Base-by-base conservation (phyloP, 169 alveolate genomes). In the Cryptosporidium baileyi region DNA sequence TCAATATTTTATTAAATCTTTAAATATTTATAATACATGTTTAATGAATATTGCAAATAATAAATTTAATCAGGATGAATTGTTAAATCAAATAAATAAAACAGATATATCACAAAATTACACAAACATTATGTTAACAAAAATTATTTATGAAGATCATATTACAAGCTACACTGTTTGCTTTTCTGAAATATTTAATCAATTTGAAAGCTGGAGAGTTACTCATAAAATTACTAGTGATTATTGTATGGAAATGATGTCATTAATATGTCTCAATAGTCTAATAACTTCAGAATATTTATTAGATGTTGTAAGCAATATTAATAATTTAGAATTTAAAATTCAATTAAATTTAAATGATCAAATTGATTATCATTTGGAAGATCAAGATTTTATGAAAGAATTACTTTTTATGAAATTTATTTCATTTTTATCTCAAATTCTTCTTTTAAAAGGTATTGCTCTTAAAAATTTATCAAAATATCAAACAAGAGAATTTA, bases 191-290 rank as follows among this genome's bases (percentile, higher is more conserved):
- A 24, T 74, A 22, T 22, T 74, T 34, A 57, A 17, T 3, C 82
- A 74, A 30, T 74, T 74, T 52, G 82, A 74, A 30, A 74, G 82
- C 9, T 74, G 82, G 82, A 74, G 82, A 32, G 60, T 51, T 6
- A 34, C 52, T 13, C 82, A 74, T 38, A 38, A 44, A 9, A 57
- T 74, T 38, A 74, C 59, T 15, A 54, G 60, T 38, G 67, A 54
- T 32, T 74, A 74, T 38, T 74, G 65, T 57, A 51, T 54, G 67
- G 67, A 57, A 32, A 74, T 74, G 82, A 74, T 74, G 43, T 74
- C 82, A 4, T 26, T 74, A 30, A 32, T 57, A 8, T 74, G 82
- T 57, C 13, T 74, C 4, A 34, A 36, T 24, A 24, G 60, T 41
- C 54, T 74, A 26, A 3, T 74, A 17, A 57, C 67, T 9, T 51